Evolutionary conservation across 768 basidiomycete species (phyloP).

Genomic region (Myochromella boudieri): DNA sequence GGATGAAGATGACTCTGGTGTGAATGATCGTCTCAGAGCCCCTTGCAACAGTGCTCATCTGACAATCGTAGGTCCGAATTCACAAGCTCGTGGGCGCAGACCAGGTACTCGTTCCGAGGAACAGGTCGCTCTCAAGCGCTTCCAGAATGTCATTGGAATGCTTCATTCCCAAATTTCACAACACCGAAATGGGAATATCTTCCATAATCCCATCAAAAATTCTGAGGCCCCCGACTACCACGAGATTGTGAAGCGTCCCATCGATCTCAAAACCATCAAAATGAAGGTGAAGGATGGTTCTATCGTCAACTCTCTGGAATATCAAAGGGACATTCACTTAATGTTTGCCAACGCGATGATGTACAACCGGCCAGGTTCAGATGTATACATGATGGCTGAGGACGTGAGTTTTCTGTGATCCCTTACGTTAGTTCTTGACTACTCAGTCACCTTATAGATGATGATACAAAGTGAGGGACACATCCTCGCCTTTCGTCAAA

Average conservation of each 20-base stretch:
- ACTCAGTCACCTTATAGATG: constrained; percentile 47
- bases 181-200: constrained; percentile 87
- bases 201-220: constrained; percentile 86
- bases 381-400: constrained; percentile 88
- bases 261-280: constrained; percentile 94
- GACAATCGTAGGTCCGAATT: constrained; percentile 26
- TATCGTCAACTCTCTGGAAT: constrained; percentile 82
- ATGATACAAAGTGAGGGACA: constrained; percentile 70
- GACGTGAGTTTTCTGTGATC: constrained; percentile 59
- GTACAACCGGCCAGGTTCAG: constrained; percentile 87
- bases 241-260: constrained; percentile 90
- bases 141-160: constrained; percentile 80
- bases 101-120: constrained; percentile 40
- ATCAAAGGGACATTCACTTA: constrained; percentile 84
- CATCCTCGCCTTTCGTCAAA: constrained; percentile 71
- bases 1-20: constrained; percentile 65
- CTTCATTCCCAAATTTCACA: constrained; percentile 81
- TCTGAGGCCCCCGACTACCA: constrained; percentile 90
- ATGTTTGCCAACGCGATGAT: constrained; percentile 99
- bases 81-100: constrained; percentile 30
- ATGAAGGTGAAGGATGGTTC: constrained; percentile 79
- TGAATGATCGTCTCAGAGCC: background rate
- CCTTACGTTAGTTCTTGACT: background rate
- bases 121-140: constrained; percentile 63
- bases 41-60: background rate